phyloP scores from a whole-genome alignment of 164 flowering plant genomes.

The Malania oleifera region DNA sequence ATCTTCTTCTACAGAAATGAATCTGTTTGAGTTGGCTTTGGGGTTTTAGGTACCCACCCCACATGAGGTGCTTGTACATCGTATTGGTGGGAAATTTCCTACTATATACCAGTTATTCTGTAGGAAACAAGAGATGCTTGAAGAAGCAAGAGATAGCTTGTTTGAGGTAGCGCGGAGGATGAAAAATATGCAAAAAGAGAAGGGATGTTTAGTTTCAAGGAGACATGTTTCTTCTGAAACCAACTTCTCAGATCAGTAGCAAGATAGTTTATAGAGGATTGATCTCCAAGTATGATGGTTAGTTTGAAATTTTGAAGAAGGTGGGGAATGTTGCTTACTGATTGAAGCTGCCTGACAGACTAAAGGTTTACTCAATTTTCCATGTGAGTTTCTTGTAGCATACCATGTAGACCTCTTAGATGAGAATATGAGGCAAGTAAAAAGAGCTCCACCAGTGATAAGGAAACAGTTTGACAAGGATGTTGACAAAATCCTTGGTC shows the following conservation, averaged over 20 bases:
- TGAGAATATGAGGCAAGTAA: neutral
- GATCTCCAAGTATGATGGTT: neutral
- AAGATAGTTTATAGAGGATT: neutral
- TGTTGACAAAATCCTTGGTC: neutral
- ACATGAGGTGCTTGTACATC: neutral
- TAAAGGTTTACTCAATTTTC: neutral
- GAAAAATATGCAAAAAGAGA: conserved; percentile 5
- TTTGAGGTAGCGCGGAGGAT: neutral
- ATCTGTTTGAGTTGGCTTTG: conserved; percentile 10
- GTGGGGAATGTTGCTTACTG: neutral
- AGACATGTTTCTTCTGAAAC: neutral
- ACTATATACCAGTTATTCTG: neutral
- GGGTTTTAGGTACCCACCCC: neutral
- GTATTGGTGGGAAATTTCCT: neutral
- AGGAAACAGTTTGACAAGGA: neutral
- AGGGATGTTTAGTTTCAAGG: neutral
- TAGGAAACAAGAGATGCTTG: neutral
- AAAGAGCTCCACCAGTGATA: neutral
- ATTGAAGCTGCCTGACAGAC: neutral
- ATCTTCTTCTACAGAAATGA: conserved; percentile 1
- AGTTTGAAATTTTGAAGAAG: neutral
- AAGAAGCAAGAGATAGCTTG: conserved; percentile 1
- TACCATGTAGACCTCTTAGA: neutral
- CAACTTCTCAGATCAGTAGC: neutral
- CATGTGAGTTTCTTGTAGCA: neutral